Conservation (phyloP, 1,139 yeast species). For the Diutina neorugosa region DNA sequence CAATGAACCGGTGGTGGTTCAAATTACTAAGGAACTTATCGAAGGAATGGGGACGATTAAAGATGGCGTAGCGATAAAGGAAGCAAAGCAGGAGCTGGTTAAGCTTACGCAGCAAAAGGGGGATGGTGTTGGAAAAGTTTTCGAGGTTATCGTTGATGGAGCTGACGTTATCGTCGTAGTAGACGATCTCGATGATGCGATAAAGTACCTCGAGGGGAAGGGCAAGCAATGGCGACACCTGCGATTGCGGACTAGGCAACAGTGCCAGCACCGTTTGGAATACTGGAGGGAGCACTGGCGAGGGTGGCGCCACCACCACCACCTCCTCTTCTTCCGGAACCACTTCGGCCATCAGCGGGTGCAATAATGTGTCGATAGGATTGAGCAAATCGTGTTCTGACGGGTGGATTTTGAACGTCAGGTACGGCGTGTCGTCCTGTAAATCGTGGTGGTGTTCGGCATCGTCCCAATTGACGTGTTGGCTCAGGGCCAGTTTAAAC, state of each 20-base stretch:
- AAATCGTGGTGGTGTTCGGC: neutral
- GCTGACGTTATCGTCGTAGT: conserved; percentile 21
- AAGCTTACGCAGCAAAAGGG: conserved; percentile 24
- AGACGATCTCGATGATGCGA: conserved; percentile 31
- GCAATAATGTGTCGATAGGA: conserved; percentile 1
- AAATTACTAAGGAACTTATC: conserved; percentile 57
- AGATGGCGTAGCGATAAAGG: conserved; percentile 55
- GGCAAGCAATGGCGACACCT: conserved; percentile 17
- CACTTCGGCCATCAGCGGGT: neutral
- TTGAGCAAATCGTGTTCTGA: neutral
- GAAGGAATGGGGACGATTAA: conserved; percentile 75
- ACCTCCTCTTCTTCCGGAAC: neutral
- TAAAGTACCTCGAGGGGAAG: conserved; percentile 33
- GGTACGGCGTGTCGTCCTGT: neutral
- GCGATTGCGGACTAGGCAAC: neutral
- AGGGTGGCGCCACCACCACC: neutral
- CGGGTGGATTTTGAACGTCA: conserved; percentile 2
- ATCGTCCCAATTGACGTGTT: neutral
- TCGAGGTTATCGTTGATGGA: conserved; percentile 33
- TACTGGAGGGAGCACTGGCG: neutral
- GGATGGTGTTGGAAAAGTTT: conserved; percentile 28
- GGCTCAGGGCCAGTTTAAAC: neutral
- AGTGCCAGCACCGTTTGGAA: neutral
- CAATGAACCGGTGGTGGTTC: conserved; percentile 35
- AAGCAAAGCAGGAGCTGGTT: conserved; percentile 19